These are phyloP conservation scores for Geoglossum cookeanum DNA, from an alignment of 2,329 filamentous ascomycete species.

Conservation along the genomic window DNA sequence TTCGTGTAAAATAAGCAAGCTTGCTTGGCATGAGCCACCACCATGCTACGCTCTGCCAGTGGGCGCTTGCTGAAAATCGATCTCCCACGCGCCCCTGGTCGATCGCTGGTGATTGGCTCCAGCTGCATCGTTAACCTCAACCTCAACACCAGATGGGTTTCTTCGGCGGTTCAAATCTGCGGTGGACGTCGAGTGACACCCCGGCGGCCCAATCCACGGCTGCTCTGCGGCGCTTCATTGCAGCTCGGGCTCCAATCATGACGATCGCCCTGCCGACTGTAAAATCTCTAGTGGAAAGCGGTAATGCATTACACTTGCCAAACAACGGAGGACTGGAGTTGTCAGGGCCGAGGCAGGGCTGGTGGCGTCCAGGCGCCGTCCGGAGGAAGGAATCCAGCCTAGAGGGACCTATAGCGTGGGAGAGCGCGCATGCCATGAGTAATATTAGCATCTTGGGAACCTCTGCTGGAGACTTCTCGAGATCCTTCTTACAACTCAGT, in stretches of 20 bases:
- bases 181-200: background rate
- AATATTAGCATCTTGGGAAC: too few species aligned
- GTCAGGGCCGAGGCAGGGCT: background rate
- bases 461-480: background rate
- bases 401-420: background rate
- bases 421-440: background rate
- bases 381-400: background rate
- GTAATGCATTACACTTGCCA: background rate
- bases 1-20: too few species aligned
- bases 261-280: too few species aligned
- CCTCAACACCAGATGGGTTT: background rate
- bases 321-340: background rate
- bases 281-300: background rate
- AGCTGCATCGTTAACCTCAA: background rate
- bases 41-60: background rate
- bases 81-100: background rate
- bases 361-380: constrained; percentile 1
- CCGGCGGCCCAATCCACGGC: background rate
- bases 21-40: too few species aligned
- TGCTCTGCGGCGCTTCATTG: background rate
- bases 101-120: background rate
- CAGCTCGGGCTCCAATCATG: background rate
- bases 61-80: background rate
- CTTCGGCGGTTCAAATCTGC: background rate
- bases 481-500: background rate